Evolutionary conservation across 2,329 filamentous ascomycete genomes (phyloP).

Genomic region (Venturia carpophila): DNA sequence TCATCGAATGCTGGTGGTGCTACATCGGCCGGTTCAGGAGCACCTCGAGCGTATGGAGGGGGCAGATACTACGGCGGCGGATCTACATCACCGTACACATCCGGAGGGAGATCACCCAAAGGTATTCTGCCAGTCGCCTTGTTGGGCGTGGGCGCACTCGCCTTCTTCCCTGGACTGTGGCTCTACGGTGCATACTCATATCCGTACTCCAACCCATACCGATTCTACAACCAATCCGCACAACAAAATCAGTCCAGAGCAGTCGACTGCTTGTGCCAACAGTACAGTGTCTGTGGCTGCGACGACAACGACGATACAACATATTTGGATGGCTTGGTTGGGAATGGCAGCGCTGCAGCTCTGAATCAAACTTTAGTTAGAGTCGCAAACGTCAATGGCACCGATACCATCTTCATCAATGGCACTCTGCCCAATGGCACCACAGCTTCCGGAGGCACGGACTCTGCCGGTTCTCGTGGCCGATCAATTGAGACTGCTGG

Average conservation of each 20-base stretch:
- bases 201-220: constrained; percentile 50
- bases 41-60: constrained; percentile 51
- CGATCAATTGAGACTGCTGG: constrained; percentile 3
- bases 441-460: constrained; percentile 32
- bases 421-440: constrained; percentile 61
- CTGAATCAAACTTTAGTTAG: constrained; percentile 56
- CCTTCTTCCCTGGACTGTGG: constrained; percentile 59
- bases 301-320: constrained; percentile 57
- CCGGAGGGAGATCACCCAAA: constrained; percentile 44
- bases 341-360: constrained; percentile 44
- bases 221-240: constrained; percentile 39
- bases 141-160: constrained; percentile 42
- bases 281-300: constrained; percentile 54
- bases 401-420: constrained; percentile 59
- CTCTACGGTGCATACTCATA: constrained; percentile 56
- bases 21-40: constrained; percentile 52
- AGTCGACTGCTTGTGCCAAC: constrained; percentile 54
- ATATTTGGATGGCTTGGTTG: constrained; percentile 54
- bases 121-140: constrained; percentile 43
- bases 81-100: constrained; percentile 49
- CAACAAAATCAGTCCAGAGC: constrained; percentile 50
- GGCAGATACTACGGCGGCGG: constrained; percentile 62
- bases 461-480: background rate
- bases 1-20: constrained; percentile 31
- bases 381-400: constrained; percentile 56